Evolutionary conservation across 768 basidiomycete species (phyloP), one percentile per base, ranked within the genome.

Genomic region (Daedaleopsis nitida): DNA sequence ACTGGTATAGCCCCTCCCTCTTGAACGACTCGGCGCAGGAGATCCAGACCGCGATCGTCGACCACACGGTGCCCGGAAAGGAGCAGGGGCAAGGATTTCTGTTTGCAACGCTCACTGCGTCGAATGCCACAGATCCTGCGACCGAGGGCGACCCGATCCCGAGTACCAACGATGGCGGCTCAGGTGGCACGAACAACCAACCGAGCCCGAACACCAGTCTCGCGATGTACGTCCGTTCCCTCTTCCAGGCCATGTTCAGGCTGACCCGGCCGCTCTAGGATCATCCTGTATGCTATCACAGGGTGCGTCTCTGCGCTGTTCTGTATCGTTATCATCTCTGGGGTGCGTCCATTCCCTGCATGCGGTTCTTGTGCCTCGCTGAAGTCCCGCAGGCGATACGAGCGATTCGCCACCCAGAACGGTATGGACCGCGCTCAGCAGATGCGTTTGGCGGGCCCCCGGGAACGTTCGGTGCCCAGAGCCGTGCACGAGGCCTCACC

Each of bases 251-350:
- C 1, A 1, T 47, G 12, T 47, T 17, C 4, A n/a, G 5, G 19
- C 47, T 49, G 47, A 49, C 8, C 47, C 2, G 13, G 7, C 13
- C 23, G 47, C 13, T 27, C 32, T 44, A 88, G 91, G 92, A 89
- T 93, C 57, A 81, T 93, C 32, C 77, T 93, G 19, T 96, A 96
- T 70, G 85, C 86, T 4, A 93, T 96, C 66, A 94, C 93, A 1
- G 95, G 92, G 5, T 88, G 91, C 64, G 93, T 98, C 42, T 91
- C 92, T 23, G 84, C 86, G 24, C 78, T 95, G 21, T 96, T 97
- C 75, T 85, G 87, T 63, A 76, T 91, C 49, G 93, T 97, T 60
- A 90, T 97, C 64, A 75, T 94, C 13, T 88, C 90, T 17, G 94
- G 95, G 17, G 91, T 91, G 74, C 56, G 87, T 76, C 14, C 32